phyloP scores from a whole-genome alignment of 345 rosid species.

The Lagerstroemia speciosa region DNA sequence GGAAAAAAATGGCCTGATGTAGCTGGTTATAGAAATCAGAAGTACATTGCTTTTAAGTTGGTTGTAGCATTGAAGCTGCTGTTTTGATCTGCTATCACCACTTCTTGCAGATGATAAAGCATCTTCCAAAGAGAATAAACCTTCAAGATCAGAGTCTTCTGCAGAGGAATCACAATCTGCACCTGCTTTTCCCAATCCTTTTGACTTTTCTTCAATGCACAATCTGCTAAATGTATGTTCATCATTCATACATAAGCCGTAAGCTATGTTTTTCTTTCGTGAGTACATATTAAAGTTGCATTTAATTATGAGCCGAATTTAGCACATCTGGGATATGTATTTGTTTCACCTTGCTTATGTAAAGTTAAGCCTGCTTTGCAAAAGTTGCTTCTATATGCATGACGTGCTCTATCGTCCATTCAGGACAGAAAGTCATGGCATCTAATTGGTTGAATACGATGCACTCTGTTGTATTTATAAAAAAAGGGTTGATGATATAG shows the following conservation, averaged over 20 bases:
- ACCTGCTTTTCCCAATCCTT: conserved; percentile 45
- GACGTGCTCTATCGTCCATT: too few relatives aligned
- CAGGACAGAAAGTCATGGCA: too few relatives aligned
- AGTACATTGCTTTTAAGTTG: neutral
- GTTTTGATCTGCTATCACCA: neutral
- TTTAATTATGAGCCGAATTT: too few relatives aligned
- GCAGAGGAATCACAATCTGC: conserved; percentile 39
- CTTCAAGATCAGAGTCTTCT: conserved; percentile 41
- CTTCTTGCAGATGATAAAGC: conserved; percentile 44
- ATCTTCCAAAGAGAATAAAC: conserved; percentile 27
- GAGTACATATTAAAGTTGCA: too few relatives aligned
- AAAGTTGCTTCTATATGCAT: too few relatives aligned
- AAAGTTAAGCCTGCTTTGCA: too few relatives aligned
- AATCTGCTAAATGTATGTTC: conserved; percentile 66
- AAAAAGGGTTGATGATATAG: too few relatives aligned
- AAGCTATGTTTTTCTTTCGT: neutral
- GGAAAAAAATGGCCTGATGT: neutral
- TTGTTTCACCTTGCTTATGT: too few relatives aligned
- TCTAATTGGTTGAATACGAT: too few relatives aligned
- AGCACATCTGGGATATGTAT: too few relatives aligned
- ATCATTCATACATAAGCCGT: neutral
- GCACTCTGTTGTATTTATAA: too few relatives aligned
- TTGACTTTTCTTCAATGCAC: conserved; percentile 85
- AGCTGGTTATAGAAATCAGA: neutral
- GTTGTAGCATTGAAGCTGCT: neutral